Base-by-base conservation (phyloP, 768 basidiomycete genomes). In the Tricholoma terreum region DNA sequence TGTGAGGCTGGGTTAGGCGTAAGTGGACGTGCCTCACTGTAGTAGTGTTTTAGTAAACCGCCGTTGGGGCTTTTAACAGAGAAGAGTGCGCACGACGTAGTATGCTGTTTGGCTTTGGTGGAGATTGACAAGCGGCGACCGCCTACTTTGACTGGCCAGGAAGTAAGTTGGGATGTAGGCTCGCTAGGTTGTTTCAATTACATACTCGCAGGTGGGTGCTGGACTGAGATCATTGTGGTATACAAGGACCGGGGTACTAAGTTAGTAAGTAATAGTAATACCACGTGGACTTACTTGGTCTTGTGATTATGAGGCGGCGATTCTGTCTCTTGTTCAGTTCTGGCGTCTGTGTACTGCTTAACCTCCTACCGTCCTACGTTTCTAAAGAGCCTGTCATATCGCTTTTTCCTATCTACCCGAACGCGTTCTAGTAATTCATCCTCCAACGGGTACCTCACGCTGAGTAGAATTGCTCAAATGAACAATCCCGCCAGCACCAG, bases 171-270 rank as follows among this genome's bases (percentile, higher is more conserved):
- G 9, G 22, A 11, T 24, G 45, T 11, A 46, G 45, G 6, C 42
- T 22, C 9, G 42, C 19, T 21, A 43, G 19, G 11, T 46, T 46
- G 4, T 31, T n/a, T 27, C 43, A 1, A 8, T 33, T 45, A 68
- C 78, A 67, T 67, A 82, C 83, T 55, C 35, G 83, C 83, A 43
- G 83, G 82, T 30, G 75, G 63, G 55, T 84, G 82, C 33, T 75
- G 73, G 22, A 63, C 59, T 4, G 69, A 64, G 31, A 69, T 57
- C 21, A 52, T 43, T 50, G 24, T 27, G 24, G 24, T 27, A 27
- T 2, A 6, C 24, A 27, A 27, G 24, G 24, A 27, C 2, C 24
- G 24, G n/a, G n/a, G n/a, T n/a, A n/a, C n/a, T n/a, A n/a, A n/a
- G n/a, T n/a, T n/a, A n/a, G n/a, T n/a, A n/a, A n/a, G n/a, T n/a